Percentiles rank a stretch among this genome's conserved stretches.
phyloP scores from a whole-genome alignment of 1,284 basidiomycete genomes.

The Irpex rosettiformis region DNA sequence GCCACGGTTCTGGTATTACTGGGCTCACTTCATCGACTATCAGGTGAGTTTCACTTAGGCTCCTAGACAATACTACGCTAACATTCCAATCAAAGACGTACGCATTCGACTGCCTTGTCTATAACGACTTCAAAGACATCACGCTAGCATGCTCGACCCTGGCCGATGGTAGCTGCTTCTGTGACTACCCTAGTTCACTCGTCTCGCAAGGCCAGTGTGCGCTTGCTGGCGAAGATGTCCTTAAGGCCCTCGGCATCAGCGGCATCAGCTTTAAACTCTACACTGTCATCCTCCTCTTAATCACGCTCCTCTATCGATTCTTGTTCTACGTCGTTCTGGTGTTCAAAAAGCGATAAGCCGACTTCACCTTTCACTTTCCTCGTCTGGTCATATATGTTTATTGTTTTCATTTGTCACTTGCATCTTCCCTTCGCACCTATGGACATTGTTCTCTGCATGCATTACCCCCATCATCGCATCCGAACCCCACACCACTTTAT shows the following conservation, averaged over 20 bases:
- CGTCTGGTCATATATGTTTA: not conserved
- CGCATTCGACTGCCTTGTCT: slow-evolving; percentile 35
- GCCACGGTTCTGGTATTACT: slow-evolving; percentile 56
- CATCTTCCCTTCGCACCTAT: too few species aligned
- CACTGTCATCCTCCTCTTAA: slow-evolving; percentile 18
- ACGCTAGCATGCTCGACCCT: slow-evolving; percentile 39
- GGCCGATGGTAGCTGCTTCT: slow-evolving; percentile 24
- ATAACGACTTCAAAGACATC: slow-evolving; percentile 51
- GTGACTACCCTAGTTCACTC: slow-evolving; percentile 28
- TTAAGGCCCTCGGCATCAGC: slow-evolving; percentile 14
- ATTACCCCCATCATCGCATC: too few species aligned
- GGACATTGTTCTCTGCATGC: too few species aligned
- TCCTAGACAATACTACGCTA: too few species aligned
- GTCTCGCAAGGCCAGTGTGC: slow-evolving; percentile 23
- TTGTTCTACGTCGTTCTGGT: slow-evolving; percentile 18
- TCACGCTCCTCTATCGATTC: slow-evolving; percentile 18
- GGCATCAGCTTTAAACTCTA: slow-evolving; percentile 18
- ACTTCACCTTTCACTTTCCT: not conserved
- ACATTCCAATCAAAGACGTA: too few species aligned
- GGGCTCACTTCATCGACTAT: slow-evolving; percentile 53
- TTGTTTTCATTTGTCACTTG: not conserved
- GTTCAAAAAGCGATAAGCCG: slow-evolving; percentile 18
- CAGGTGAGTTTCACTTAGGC: slow-evolving; percentile 17
- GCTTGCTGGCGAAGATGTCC: slow-evolving; percentile 29
- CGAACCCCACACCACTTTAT: not conserved